Evolutionary conservation across 495 filamentous ascomycete genomes (phyloP), one percentile per base, ranked within the genome.

Genomic region (Halenospora varia): DNA sequence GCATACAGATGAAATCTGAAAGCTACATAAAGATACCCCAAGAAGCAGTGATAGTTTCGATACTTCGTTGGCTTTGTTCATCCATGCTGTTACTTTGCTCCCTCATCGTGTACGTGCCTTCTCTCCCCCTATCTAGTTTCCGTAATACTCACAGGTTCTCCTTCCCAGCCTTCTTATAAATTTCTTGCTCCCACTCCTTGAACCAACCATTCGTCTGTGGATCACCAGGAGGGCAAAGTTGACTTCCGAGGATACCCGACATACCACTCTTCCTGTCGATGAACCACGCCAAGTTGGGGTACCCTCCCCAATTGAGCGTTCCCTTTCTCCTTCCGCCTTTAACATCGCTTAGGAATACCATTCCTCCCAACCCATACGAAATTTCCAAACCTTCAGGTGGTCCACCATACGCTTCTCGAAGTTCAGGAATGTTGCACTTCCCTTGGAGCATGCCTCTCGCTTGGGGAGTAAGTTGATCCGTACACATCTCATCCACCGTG

Each of bases 401-500:
- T 18, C 44, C 20, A 20, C 52, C 22, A 20, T 41, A 47, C 25
- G 39, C 47, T 47, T 39, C 20, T 56, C 26, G 3, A 3, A 49
- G 25, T 40, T 49, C 42, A 4, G 18, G 40, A 22, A 54, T 47
- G 3, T 9, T 11, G 18, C 55, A 18, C 53, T 53, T 59, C 4
- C 24, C 25, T 20, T 56, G 49, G 39, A 35, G 42, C 2, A 40
- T 35, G 17, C 35, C 41, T 23, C 20, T 46, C 3, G 48, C 9
- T 11, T 18, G 47, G 2, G 29, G 44, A 2, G 56, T 53, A n/a
- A 78, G 65, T 15, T 73, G 70, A 18, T 70, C 63, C 47, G 60
- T 53, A 59, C 82, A 82, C 71, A 83, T 75, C 53, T 64, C 48
- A 18, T 77, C 72, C 11, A 75, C 64, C 15, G 72, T 75, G 20